Base-by-base conservation (phyloP, 768 basidiomycete genomes). In the Trametes sanguinea region DNA sequence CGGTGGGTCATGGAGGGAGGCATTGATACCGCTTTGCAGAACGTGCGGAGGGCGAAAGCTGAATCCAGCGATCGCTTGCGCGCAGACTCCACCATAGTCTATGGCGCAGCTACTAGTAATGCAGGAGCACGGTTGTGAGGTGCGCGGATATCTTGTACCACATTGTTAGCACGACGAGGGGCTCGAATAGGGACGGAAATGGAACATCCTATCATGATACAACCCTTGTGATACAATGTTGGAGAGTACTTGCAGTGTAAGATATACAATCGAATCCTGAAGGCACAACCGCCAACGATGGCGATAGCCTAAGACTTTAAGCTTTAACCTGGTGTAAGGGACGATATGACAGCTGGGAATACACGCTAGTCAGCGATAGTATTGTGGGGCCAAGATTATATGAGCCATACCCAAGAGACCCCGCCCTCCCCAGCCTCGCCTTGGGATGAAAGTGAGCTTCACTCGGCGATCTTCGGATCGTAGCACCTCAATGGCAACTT, bases 351-450 rank as follows among this genome's bases (percentile, higher is more conserved):
- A 69, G 6, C 68, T 69, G 17, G 2, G 9, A 17, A 33, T 5
- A 4, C n/a, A 39, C 17, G n/a, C 46, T 14, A 57, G 48, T 22
- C 22, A 22, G 22, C 22, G 10, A n/a, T 8, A 14, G 2, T 6
- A 44, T 10, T 16, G 1, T 6, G 39, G 2, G 8, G 0, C 10
- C 22, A 43, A 5, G 9, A 11, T 6, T 2, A 44, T 47, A 16
- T 37, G 6, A 11, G 73, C 85, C 68, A 22, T 64, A 92, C 89
- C 94, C 94, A 45, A 97, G 76, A 72, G 78, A 8, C 94, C 94
- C 61, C 92, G 79, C 9, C 94, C 94, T 63, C 92, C 93, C 94
- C 94, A 97, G 6, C 87, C 87, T 59, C 62, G 57, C 44, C 68
- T 62, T 16, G 71, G 71, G 1, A 64, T 54, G 39, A 70, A 67